Conservation (phyloP, 2,329 filamentous ascomycete genomes). For the Sarocladiaceae sp. region DNA sequence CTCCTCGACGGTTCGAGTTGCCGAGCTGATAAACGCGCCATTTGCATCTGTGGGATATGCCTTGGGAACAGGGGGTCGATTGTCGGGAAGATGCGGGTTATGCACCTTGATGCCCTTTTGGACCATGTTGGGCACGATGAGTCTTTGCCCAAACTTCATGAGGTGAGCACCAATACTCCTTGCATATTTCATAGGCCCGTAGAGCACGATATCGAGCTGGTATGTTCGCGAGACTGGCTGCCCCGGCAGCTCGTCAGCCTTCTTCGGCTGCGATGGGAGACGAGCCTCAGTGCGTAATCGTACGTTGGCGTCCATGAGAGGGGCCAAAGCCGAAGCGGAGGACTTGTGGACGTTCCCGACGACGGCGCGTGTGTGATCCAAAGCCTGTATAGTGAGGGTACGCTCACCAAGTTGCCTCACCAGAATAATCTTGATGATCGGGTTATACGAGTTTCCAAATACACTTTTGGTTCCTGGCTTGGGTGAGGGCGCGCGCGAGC, state of each 20-base stretch:
- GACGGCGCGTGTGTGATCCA: conserved; percentile 62
- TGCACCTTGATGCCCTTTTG: conserved; percentile 63
- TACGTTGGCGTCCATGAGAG: conserved; percentile 62
- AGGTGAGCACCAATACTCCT: conserved; percentile 62
- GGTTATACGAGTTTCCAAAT: conserved; percentile 57
- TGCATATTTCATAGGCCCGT: conserved; percentile 64
- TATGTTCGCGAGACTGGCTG: conserved; percentile 54
- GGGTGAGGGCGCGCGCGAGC: conserved; percentile 60
- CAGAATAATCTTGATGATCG: conserved; percentile 66
- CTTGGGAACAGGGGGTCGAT: conserved; percentile 32
- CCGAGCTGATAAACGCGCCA: conserved; percentile 20
- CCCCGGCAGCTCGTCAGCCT: conserved; percentile 58
- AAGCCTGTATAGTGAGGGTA: conserved; percentile 60
- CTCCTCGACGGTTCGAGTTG: conserved; percentile 69
- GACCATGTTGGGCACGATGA: conserved; percentile 59
- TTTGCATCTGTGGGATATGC: conserved; percentile 25
- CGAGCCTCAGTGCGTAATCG: conserved; percentile 66
- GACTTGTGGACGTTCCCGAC: conserved; percentile 71
- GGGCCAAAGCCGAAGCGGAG: conserved; percentile 61
- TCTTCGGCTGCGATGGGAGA: conserved; percentile 60
- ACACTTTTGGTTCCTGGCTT: conserved; percentile 57
- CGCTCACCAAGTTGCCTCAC: conserved; percentile 50
- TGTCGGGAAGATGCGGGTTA: conserved; percentile 65
- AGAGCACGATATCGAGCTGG: conserved; percentile 67
- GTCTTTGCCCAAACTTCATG: conserved; percentile 54